These are phyloP conservation scores for Aquilaria agallochum DNA, from an alignment of 441 rosid species.

Conservation along the genomic window DNA sequence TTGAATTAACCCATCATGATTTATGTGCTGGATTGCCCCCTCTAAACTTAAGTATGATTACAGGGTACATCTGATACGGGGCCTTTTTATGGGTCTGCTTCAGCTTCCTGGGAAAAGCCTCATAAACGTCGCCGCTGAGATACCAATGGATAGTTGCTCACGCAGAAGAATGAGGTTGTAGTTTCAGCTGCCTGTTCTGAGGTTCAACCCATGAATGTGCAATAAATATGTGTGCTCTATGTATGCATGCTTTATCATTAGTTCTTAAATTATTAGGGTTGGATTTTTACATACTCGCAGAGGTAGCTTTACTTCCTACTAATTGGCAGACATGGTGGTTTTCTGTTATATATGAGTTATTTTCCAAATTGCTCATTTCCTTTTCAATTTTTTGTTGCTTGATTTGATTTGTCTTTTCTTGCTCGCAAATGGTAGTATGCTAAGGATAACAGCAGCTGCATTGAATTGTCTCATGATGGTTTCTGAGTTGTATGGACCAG, in stretches of 20 bases:
- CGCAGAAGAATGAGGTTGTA: constrained; percentile 21
- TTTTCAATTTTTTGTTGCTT: background rate
- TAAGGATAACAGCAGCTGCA: no score
- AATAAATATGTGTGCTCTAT: constrained; percentile 28
- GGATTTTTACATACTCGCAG: no score
- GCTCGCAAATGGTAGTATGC: no score
- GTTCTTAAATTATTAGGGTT: constrained; percentile 17
- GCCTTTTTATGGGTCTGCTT: constrained; percentile 62
- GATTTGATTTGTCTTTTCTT: no score
- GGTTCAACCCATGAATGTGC: constrained; percentile 19
- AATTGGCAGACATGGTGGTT: constrained; percentile 17
- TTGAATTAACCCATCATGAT: constrained; percentile 12
- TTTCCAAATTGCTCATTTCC: constrained; percentile 12
- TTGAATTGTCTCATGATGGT: no score
- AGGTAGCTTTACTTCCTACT: constrained; percentile 21
- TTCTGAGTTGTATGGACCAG: no score
- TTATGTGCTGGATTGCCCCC: background rate
- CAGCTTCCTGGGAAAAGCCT: constrained; percentile 78
- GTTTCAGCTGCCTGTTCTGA: constrained; percentile 15
- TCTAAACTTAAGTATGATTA: constrained; percentile 12
- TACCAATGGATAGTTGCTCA: constrained; percentile 18
- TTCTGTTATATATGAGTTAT: constrained; percentile 17
- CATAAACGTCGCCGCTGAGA: constrained; percentile 61
- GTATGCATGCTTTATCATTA: constrained; percentile 29
- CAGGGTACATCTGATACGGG: constrained; percentile 71